Evolutionary conservation across 1,139 yeast genomes (phyloP), one percentile per base, ranked within the genome.

Genomic region (Blastobotrys malaysiensis): DNA sequence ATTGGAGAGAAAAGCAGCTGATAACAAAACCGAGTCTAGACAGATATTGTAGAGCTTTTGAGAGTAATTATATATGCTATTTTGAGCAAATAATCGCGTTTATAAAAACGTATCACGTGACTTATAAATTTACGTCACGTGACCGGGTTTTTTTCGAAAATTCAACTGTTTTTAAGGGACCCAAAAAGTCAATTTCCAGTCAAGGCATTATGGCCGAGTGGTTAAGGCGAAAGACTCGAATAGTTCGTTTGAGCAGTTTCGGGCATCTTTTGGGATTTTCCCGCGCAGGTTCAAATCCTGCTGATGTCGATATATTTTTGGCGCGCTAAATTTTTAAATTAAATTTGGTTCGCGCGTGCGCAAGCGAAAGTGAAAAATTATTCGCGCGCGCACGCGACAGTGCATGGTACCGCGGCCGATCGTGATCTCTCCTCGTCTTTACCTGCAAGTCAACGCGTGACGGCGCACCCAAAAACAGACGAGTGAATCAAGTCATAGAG

Each of bases 231-330:
- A 78, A 83, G 87, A 83, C 86, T 83, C 86, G 88, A 83, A 83
- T 74, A 26, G 36, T 44, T 19, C 43, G 14, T 18, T 39, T 57
- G 61, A 66, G 47, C 49, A 46, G 22, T 26, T 53, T 52, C 55
- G 57, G 73, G 72, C 75, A 73, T 74, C 77, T 81, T 80, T 77
- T 80, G 83, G 86, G 84, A 82, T 77, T 76, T 77, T 77, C 85
- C 86, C 84, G 85, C 86, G 85, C 85, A 82, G 86, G 86, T 82
- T 82, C 86, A 81, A 82, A 80, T 81, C 86, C 86, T 81, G 86
- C 84, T 77, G 84, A 78, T 81, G 86, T 81, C 86, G 86, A 59
- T 58, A 67, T 69, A 51, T 54, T 55, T 39, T 31, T 43, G 44
- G 43, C 16, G 13, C 48, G n/a, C n/a, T n/a, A 13, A 44, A 18